Conservation (phyloP, 495 filamentous ascomycete genomes). For the Letharia lupina region DNA sequence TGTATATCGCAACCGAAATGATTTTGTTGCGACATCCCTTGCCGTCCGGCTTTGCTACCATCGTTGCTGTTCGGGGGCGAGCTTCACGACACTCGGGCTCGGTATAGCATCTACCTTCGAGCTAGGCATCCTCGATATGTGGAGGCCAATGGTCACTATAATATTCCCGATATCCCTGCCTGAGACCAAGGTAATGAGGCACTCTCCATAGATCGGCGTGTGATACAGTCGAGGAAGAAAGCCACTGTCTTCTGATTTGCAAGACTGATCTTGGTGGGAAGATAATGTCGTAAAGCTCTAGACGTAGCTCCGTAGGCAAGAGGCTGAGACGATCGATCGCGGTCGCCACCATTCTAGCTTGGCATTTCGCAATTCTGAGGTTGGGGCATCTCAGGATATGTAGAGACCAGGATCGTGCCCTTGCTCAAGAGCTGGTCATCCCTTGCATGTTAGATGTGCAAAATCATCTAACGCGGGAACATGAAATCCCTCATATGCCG, state of each 20-base stretch:
- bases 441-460: neutral
- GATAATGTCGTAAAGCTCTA: neutral
- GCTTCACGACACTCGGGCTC: too few species aligned
- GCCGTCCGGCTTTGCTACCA: too few species aligned
- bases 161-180: neutral
- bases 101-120: too few species aligned
- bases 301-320: neutral
- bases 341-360: neutral
- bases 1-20: too few species aligned
- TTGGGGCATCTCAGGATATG: neutral
- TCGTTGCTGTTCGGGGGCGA: too few species aligned
- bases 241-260: neutral
- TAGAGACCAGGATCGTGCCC: neutral
- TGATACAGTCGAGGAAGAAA: neutral
- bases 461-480: neutral
- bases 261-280: neutral
- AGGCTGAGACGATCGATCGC: neutral
- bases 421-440: neutral
- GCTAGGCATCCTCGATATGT: too few species aligned
- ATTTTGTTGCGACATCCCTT: too few species aligned
- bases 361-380: too few species aligned
- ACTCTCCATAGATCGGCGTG: neutral
- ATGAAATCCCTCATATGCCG: conserved; percentile 12
- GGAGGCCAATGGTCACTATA: neutral
- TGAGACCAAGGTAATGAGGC: neutral